Base-by-base conservation (phyloP, 1,284 basidiomycete genomes). In the Tremellales sp. region DNA sequence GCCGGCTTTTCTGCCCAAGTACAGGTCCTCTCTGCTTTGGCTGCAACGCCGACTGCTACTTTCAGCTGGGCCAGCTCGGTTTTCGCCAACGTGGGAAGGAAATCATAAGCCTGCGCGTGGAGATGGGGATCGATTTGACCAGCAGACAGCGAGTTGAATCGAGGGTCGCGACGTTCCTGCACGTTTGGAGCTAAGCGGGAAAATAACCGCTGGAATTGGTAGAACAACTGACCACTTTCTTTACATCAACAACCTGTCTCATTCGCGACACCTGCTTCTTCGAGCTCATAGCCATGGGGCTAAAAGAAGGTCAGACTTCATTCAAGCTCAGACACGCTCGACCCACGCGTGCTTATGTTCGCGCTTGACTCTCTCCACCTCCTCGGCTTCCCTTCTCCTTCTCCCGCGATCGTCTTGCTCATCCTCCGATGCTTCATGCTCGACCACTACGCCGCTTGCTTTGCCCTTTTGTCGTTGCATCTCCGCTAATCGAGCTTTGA, bases 321-420 rank as follows among this genome's bases (percentile, higher is more conserved):
- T 16, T 41, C 26, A 24, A 24, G n/a, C 9, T 13, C 21, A 25
- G 4, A 39, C 25, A 37, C 26, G 33, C 26, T 41, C 1, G 1
- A 78, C 89, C 59, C 71, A 93, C 86, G 93, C 91, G 74, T 95
- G 86, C 66, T 97, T 97, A 68, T 81, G 82, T 3, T 79, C 72
- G 37, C 93, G 78, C 68, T 85, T 86, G 19, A 76, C 66, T 5
- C 79, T 75, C 46, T 78, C 75, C 26, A 68, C 74, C 43, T 74
- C 74, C n/a, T n/a, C n/a, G n/a, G n/a, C n/a, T n/a, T n/a, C n/a
- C n/a, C 29, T 67, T 65, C 55, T 57, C 55, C 35, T 50, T 52
- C 45, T 52, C 51, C 31, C 40, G 35, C 37, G 36, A 38, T 51
- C 34, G 40, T 57, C 48, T 21, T 51, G 53, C 47, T 47, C 51